Percentiles rank a stretch among this genome's conserved stretches.
These are phyloP conservation scores for Erodium maritimum DNA, from an alignment of 345 rosid species.

Conservation along the genomic window DNA sequence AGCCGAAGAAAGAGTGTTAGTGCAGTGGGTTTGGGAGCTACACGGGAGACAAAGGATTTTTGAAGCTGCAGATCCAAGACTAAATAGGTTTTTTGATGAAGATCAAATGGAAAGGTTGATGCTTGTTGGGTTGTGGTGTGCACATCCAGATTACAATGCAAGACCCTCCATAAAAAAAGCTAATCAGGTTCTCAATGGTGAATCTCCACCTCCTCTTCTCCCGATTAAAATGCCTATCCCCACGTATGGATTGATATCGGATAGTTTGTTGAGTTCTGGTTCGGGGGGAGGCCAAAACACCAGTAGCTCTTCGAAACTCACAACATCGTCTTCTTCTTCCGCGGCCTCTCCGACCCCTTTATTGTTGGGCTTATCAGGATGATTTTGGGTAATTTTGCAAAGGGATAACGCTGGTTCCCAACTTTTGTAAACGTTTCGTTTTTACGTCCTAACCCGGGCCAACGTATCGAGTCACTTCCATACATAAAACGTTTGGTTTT, in stretches of 20 bases:
- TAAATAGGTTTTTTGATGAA: background rate
- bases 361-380: background rate
- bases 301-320: background rate
- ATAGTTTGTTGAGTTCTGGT: background rate
- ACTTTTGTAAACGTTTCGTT: too few species aligned
- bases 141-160: conserved; percentile 5
- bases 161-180: conserved; percentile 13
- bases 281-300: conserved; percentile 2
- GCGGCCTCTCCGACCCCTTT: background rate
- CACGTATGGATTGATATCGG: background rate
- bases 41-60: conserved; percentile 2
- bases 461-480: too few species aligned
- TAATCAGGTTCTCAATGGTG: conserved; percentile 6
- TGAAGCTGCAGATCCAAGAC: conserved; percentile 5
- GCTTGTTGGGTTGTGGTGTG: conserved; percentile 13
- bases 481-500: too few species aligned
- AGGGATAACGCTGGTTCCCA: too few species aligned
- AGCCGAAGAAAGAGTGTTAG: too few species aligned
- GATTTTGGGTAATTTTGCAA: too few species aligned
- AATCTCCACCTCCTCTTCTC: conserved; percentile 7
- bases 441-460: too few species aligned
- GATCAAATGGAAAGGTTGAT: conserved; percentile 2
- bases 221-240: conserved; percentile 7
- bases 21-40: conserved; percentile 7
- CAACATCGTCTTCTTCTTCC: conserved; percentile 2